These are phyloP conservation scores for Tylopilus rubrobrunneus DNA, from an alignment of 768 basidiomycete species.

Conservation along the genomic window DNA sequence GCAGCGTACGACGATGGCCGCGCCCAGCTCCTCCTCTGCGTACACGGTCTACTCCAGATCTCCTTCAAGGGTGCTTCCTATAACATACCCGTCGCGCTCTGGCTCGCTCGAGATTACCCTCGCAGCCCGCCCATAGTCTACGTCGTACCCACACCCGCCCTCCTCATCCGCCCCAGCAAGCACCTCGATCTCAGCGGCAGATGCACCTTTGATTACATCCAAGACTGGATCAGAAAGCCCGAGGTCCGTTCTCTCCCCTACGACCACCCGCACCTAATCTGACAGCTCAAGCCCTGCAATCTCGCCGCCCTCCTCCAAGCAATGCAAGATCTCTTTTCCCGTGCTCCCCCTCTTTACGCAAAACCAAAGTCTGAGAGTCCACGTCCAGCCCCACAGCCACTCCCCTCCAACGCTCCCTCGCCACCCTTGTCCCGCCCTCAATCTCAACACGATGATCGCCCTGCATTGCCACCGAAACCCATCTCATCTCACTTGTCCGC, in stretches of 20 bases:
- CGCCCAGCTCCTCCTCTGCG: slow-evolving; percentile 82
- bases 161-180: slow-evolving; percentile 78
- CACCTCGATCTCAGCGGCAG: slow-evolving; percentile 79
- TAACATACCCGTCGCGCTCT: slow-evolving; percentile 90
- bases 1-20: slow-evolving; percentile 93
- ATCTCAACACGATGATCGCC: slow-evolving; percentile 28
- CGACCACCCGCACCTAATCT: slow-evolving; percentile 1
- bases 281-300: slow-evolving; percentile 59
- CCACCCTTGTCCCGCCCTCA: slow-evolving; percentile 17
- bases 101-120: slow-evolving; percentile 86
- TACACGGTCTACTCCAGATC: slow-evolving; percentile 92
- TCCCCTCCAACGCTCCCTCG: slow-evolving; percentile 3
- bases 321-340: slow-evolving; percentile 80
- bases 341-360: slow-evolving; percentile 85
- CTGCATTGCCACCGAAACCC: slow-evolving; percentile 40
- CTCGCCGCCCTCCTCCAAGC: slow-evolving; percentile 70
- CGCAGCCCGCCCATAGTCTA: slow-evolving; percentile 78
- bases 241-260: slow-evolving; percentile 38
- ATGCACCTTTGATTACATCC: slow-evolving; percentile 65
- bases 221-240: slow-evolving; percentile 75
- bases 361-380: slow-evolving; percentile 50
- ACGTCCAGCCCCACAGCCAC: slow-evolving; percentile 20
- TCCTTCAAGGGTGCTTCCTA: slow-evolving; percentile 70
- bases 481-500: slow-evolving; percentile 10
- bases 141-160: slow-evolving; percentile 87